phyloP scores from a whole-genome alignment of 768 basidiomycete genomes.

The Trametes maxima region DNA sequence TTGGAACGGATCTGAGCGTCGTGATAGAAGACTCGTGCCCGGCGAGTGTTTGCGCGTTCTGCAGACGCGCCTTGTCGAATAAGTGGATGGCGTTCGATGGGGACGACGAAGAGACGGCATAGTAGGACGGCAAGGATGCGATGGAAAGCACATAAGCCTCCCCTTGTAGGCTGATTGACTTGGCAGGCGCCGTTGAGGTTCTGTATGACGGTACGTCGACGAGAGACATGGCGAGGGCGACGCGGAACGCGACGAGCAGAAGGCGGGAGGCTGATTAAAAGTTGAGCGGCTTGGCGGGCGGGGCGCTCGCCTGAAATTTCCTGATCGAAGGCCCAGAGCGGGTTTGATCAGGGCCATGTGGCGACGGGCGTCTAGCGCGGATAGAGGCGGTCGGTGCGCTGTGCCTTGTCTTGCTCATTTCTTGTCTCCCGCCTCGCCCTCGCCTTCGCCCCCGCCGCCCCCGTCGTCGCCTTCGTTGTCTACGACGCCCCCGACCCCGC shows the following conservation, averaged over 20 bases:
- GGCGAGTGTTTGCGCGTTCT: conserved; percentile 45
- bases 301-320: conserved; percentile 3
- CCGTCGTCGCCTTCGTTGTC: conserved; percentile 27
- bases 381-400: conserved; percentile 6
- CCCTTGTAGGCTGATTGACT: conserved; percentile 39
- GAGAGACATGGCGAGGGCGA: conserved; percentile 33
- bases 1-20: conserved; percentile 47
- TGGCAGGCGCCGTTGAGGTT: conserved; percentile 30
- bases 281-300: background rate
- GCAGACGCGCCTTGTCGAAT: conserved; percentile 61
- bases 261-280: background rate
- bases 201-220: conserved; percentile 35
- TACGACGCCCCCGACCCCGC: conserved; percentile 27
- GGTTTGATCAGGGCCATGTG: background rate
- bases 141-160: conserved; percentile 65
- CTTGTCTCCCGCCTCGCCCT: conserved; percentile 27
- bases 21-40: conserved; percentile 66
- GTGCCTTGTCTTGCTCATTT: conserved; percentile 23
- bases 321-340: conserved; percentile 10
- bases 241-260: conserved; percentile 9
- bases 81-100: conserved; percentile 67
- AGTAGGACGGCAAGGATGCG: conserved; percentile 46
- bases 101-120: conserved; percentile 65
- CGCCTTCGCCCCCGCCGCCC: conserved; percentile 28
- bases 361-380: conserved; percentile 18